phyloP scores from a whole-genome alignment of 768 basidiomycete species.

The Pisolithus orientalis region DNA sequence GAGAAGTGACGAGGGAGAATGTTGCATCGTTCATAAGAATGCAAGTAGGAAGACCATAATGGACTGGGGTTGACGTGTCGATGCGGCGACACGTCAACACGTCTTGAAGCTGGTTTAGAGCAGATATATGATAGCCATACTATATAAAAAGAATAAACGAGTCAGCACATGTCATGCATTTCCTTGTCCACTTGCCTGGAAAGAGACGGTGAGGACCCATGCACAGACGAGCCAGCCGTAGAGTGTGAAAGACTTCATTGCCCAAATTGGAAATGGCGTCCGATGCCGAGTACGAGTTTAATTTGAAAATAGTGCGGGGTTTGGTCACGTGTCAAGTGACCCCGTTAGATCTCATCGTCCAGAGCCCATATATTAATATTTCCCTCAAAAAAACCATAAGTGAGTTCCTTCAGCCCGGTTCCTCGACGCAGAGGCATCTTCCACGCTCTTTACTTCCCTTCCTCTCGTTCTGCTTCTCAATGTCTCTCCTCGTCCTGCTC shows the following conservation, averaged over 20 bases:
- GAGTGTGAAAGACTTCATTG: slow-evolving; percentile 37
- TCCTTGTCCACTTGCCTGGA: slow-evolving; percentile 33
- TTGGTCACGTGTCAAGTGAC: no score
- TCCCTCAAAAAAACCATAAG: no score
- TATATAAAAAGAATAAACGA: slow-evolving; percentile 17
- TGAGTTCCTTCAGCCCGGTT: no score
- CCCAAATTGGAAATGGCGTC: background rate
- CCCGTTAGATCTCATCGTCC: no score
- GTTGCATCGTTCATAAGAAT: slow-evolving; percentile 70
- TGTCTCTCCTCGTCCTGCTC: background rate
- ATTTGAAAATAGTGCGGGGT: no score
- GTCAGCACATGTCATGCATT: background rate
- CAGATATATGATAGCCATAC: slow-evolving; percentile 93
- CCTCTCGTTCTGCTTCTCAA: background rate
- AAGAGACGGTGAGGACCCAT: slow-evolving; percentile 64
- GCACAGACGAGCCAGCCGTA: slow-evolving; percentile 61
- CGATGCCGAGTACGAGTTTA: no score
- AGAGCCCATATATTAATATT: no score
- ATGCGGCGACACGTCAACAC: slow-evolving; percentile 62
- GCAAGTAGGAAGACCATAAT: slow-evolving; percentile 57
- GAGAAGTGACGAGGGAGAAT: slow-evolving; percentile 79
- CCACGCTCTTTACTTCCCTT: background rate
- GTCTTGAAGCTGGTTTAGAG: slow-evolving; percentile 82
- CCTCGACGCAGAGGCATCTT: background rate
- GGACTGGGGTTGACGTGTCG: slow-evolving; percentile 6